Evolutionary conservation across 2,329 filamentous ascomycete species (phyloP), one percentile per base, ranked within the genome.

Genomic region (Xylariaceae sp.): DNA sequence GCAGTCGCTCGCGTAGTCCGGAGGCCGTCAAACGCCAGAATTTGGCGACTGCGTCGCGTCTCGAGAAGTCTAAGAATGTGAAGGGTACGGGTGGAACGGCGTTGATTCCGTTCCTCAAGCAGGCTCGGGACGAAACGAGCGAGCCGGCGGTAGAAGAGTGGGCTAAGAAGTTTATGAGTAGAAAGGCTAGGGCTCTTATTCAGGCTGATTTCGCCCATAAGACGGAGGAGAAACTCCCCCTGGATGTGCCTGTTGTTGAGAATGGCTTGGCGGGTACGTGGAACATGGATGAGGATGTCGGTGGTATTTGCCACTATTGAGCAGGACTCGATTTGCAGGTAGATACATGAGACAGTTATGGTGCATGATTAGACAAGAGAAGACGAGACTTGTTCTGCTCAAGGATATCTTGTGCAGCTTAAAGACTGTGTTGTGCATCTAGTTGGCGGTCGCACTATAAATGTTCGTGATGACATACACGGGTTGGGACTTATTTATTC

Each of bases 31-130:
- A 73, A 35, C 67, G 64, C 48, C 66, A 69, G 56, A 90, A 92
- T 65, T 79, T 92, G 10, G 86, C 86, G 1, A 80, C 82, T 2
- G 81, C 83, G 1, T 82, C 82, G 2, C 74, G 76, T 13, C 76
- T 78, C 54, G 70, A 73, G 13, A 75, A 77, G 52, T 76, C 80
- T 62, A 76, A 77, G 69, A 88, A 88, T 54, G 82, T 96, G 34
- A 90, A 89, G 50, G 94, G 94, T 1, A 99, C 94, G 0, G 94
- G 94, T 11, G 94, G 94, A 13, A 97, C 94, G 0, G 90, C 92
- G 0, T 78, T 99, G 58, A 97, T 99, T 58, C 90, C 93, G 0
- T 99, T 99, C 75, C 78, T 99, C 62, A 97, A 97, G 75, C 94
- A 99, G 75, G 94, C 94, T 3, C 83, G 94, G 34, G 92, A 99